These are phyloP conservation scores for Mycena citricolor DNA, from an alignment of 1,284 basidiomycete genomes.

Conservation along the genomic window DNA sequence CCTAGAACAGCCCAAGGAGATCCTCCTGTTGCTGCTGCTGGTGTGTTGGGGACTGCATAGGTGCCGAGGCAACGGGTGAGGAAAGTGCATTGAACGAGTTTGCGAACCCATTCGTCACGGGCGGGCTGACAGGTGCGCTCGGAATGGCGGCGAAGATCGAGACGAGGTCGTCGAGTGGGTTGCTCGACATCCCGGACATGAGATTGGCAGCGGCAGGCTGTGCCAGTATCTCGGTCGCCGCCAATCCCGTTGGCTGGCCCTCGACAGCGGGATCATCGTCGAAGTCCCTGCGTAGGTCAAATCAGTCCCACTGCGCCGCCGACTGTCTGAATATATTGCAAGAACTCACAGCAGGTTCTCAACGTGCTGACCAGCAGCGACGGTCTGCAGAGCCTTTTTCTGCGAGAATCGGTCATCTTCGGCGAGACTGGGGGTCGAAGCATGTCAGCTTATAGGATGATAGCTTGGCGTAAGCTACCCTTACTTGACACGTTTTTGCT, in stretches of 20 bases:
- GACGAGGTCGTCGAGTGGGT: slow-evolving; percentile 89
- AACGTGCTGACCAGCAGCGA: slow-evolving; percentile 88
- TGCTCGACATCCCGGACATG: slow-evolving; percentile 70
- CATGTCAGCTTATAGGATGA: slow-evolving; percentile 15
- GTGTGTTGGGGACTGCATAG: not conserved
- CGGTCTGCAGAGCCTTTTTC: slow-evolving; percentile 86
- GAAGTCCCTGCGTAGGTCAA: slow-evolving; percentile 57
- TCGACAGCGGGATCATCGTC: slow-evolving; percentile 69
- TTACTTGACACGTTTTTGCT: slow-evolving; percentile 71
- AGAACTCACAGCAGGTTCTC: slow-evolving; percentile 79
- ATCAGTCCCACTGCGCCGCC: too few relatives aligned
- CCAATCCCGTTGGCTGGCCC: slow-evolving; percentile 68
- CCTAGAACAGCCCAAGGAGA: slow-evolving; percentile 20
- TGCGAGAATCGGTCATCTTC: slow-evolving; percentile 70
- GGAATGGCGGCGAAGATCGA: slow-evolving; percentile 63
- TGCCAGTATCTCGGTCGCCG: slow-evolving; percentile 70
- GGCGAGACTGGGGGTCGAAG: slow-evolving; percentile 25
- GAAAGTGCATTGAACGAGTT: slow-evolving; percentile 25
- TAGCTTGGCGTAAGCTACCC: too few relatives aligned
- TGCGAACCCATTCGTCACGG: too few relatives aligned
- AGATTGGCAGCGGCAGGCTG: slow-evolving; percentile 71
- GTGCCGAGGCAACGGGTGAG: not conserved
- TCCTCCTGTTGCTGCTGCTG: slow-evolving; percentile 20
- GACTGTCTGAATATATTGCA: slow-evolving; percentile 6
- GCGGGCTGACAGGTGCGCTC: not conserved